phyloP scores from a whole-genome alignment of 768 basidiomycete species.

The Pleurotus ostreatus region DNA sequence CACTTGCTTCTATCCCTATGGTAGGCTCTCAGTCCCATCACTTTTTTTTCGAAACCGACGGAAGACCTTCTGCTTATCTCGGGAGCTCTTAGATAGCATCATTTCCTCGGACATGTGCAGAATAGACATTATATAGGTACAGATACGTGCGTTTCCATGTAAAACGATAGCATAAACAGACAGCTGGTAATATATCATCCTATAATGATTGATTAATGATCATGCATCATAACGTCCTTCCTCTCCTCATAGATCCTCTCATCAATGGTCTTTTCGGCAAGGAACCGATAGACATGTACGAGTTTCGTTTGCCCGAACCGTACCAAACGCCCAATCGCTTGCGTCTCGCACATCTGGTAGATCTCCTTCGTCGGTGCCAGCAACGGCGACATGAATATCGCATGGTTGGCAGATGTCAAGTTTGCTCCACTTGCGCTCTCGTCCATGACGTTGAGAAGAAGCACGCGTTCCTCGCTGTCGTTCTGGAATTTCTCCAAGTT shows the following conservation, averaged over 20 bases:
- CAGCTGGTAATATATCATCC: no score
- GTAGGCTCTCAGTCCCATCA: no score
- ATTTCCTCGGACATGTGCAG: no score
- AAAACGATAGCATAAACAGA: no score
- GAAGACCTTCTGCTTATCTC: no score
- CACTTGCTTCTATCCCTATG: no score
- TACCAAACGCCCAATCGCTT: constrained; percentile 80
- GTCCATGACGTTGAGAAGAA: constrained; percentile 90
- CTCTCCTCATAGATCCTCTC: constrained; percentile 72
- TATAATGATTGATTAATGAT: neutral
- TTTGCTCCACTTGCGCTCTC: constrained; percentile 95
- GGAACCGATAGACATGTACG: constrained; percentile 79
- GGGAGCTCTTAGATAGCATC: no score
- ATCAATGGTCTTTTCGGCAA: constrained; percentile 87
- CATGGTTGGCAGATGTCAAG: constrained; percentile 89
- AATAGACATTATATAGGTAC: no score
- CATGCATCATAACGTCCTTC: constrained; percentile 21
- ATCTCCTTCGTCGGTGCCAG: constrained; percentile 79
- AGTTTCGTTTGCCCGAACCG: constrained; percentile 80
- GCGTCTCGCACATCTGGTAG: constrained; percentile 79
- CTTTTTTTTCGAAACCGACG: no score
- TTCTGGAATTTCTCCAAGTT: constrained; percentile 86
- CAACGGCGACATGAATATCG: constrained; percentile 90
- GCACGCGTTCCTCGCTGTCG: constrained; percentile 68
- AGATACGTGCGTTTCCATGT: no score